Conservation (phyloP, 768 basidiomycete species). For the Pisolithus tinctorius region DNA sequence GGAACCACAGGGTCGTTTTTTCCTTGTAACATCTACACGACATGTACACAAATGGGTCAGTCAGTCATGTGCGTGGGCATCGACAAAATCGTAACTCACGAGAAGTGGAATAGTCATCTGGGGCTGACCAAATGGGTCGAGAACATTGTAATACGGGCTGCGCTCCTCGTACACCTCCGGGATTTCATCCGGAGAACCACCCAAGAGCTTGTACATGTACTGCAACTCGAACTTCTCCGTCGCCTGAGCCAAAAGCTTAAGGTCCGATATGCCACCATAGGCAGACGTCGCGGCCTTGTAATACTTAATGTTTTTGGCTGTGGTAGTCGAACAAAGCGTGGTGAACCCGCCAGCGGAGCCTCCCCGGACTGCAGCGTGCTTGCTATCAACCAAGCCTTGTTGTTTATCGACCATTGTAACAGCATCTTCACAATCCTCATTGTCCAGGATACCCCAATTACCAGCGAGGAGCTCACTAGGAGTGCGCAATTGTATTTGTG, state of each 20-base stretch:
- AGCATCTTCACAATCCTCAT: conserved; percentile 48
- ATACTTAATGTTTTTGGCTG: conserved; percentile 48
- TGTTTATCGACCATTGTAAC: conserved; percentile 22
- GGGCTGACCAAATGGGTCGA: conserved; percentile 30
- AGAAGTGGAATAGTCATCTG: conserved; percentile 55
- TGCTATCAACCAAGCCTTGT: neutral
- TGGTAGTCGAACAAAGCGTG: conserved; percentile 40
- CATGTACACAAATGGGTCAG: neutral
- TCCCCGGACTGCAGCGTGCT: conserved; percentile 19
- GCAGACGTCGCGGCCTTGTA: conserved; percentile 52
- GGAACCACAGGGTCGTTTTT: conserved; percentile 57
- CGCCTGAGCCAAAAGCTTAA: conserved; percentile 43
- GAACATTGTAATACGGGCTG: conserved; percentile 44
- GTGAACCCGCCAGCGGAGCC: conserved; percentile 70
- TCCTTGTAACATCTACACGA: conserved; percentile 56
- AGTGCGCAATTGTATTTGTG: neutral
- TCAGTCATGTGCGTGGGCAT: no score
- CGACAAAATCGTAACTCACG: conserved; percentile 30
- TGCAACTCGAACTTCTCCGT: conserved; percentile 65
- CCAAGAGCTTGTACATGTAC: conserved; percentile 54
- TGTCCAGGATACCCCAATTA: conserved; percentile 67
- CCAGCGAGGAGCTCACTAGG: conserved; percentile 42
- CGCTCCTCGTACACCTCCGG: conserved; percentile 48
- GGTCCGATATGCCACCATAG: conserved; percentile 60
- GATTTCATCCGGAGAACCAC: conserved; percentile 39